phyloP scores from a whole-genome alignment of 768 basidiomycete genomes.

The Glaciozyma martinii region DNA sequence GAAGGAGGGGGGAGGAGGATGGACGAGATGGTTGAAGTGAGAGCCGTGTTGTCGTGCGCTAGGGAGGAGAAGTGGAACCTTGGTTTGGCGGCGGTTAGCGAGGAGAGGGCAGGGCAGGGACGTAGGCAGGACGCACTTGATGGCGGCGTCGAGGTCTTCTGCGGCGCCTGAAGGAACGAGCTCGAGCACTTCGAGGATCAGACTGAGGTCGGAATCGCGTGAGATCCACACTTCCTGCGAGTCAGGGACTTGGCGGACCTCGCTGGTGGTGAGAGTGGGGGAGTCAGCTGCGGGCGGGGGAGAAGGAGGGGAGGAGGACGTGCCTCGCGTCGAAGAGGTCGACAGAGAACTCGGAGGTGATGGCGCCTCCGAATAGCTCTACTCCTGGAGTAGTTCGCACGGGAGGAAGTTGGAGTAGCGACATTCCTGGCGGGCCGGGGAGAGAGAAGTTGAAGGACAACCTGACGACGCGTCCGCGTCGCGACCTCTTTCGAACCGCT shows the following conservation, averaged over 20 bases:
- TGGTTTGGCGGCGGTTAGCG: slow-evolving; percentile 25
- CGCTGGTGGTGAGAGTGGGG: slow-evolving; percentile 39
- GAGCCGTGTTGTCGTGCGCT: slow-evolving; percentile 80
- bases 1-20: slow-evolving; percentile 38
- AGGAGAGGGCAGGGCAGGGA: background rate
- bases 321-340: slow-evolving; percentile 62
- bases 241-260: slow-evolving; percentile 78
- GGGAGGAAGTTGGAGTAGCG: background rate
- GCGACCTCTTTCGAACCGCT: too few relatives aligned
- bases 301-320: slow-evolving; percentile 14
- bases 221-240: slow-evolving; percentile 88
- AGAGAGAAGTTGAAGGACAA: background rate
- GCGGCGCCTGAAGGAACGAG: slow-evolving; percentile 50
- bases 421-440: background rate
- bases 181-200: slow-evolving; percentile 76
- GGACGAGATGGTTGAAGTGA: slow-evolving; percentile 45
- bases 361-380: slow-evolving; percentile 78
- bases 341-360: slow-evolving; percentile 52
- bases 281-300: background rate
- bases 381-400: slow-evolving; percentile 31
- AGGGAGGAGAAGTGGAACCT: slow-evolving; percentile 88
- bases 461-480: too few relatives aligned
- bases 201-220: slow-evolving; percentile 56
- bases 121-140: slow-evolving; percentile 48
- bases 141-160: slow-evolving; percentile 53